These are phyloP conservation scores for Berkeleyomyces basicola DNA, from an alignment of 2,329 filamentous ascomycete species.

Conservation along the genomic window DNA sequence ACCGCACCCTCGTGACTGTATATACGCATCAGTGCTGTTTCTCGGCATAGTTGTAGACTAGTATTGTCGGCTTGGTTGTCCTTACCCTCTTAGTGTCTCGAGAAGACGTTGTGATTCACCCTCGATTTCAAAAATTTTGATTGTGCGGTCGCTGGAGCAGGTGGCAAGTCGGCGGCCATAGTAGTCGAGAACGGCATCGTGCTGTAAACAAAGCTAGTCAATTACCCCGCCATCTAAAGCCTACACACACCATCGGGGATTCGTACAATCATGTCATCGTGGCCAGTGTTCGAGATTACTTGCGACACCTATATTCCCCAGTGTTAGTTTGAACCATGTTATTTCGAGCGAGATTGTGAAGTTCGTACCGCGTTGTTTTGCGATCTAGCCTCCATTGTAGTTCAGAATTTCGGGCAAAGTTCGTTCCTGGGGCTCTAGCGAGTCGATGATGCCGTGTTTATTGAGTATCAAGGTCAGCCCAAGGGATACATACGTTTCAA, in stretches of 20 bases:
- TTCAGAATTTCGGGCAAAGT: not conserved
- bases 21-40: not conserved
- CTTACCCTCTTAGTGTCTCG: constrained; percentile 87
- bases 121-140: constrained; percentile 98
- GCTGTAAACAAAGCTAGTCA: constrained; percentile 33
- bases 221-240: not conserved
- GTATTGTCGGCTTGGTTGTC: no score
- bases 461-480: not conserved
- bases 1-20: constrained; percentile 85
- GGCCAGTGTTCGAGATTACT: constrained; percentile 34
- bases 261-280: constrained; percentile 99
- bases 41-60: not conserved
- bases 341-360: not conserved
- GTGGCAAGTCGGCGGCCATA: constrained; percentile 92
- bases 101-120: constrained; percentile 77
- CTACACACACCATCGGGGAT: constrained; percentile 1
- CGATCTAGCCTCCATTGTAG: not conserved
- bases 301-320: constrained; percentile 23
- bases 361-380: constrained; percentile 4
- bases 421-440: not conserved
- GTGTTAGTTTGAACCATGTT: constrained; percentile 18
- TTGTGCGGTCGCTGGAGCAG: constrained; percentile 93
- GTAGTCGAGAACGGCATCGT: constrained; percentile 97
- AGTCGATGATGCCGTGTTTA: not conserved
- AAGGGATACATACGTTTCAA: not conserved